Evolutionary conservation across 495 filamentous ascomycete species (phyloP), one percentile per base, ranked within the genome.

Genomic region (Haplographium delicatum): DNA sequence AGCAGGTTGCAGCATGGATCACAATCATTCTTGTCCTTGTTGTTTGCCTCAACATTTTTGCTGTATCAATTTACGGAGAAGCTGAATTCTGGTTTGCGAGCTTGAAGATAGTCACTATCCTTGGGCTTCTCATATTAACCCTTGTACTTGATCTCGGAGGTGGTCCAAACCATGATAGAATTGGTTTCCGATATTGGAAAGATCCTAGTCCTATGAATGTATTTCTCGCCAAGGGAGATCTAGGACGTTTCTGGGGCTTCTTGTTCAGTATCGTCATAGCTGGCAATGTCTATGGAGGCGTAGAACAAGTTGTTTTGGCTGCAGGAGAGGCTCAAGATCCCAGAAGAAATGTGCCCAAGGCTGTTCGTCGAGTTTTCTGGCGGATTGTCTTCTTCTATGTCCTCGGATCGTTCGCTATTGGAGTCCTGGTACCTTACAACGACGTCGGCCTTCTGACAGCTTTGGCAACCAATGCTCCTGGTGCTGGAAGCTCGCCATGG

Each of bases 1-100:
- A n/a, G n/a, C n/a, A n/a, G n/a, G n/a, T 84, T 0, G 83, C 79
- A n/a, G 79, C 85, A 0, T 91, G 79, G 74, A 87, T 89, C 34
- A 73, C 81, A 3, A 68, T 85, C 8, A 86, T 89, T 59, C 68
- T 87, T 3, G 63, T 81, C 15, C 61, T 71, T 4, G 85, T 89
- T 47, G 55, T 85, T 5, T 40, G 61, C 15, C 72, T 87, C 59
- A 88, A 86, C 58, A 79, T 75, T 52, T 68, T 86, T 40, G 69
- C 73, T 39, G 81, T 91, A 9, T 60, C 62, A 3, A 85, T 84
- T 68, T 89, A 88, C 50, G 87, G 87, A 31, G 87, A 91, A 66
- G 79, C 86, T 51, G 86, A 91, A 60, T 91, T 90, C 64, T 89
- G 84, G 85, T 80, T 91, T 39, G 84, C 79, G 2, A 70, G 72